These are phyloP conservation scores for Globisporangium irregulare DNA, from an alignment of 352 stramenopile species.

Conservation along the genomic window DNA sequence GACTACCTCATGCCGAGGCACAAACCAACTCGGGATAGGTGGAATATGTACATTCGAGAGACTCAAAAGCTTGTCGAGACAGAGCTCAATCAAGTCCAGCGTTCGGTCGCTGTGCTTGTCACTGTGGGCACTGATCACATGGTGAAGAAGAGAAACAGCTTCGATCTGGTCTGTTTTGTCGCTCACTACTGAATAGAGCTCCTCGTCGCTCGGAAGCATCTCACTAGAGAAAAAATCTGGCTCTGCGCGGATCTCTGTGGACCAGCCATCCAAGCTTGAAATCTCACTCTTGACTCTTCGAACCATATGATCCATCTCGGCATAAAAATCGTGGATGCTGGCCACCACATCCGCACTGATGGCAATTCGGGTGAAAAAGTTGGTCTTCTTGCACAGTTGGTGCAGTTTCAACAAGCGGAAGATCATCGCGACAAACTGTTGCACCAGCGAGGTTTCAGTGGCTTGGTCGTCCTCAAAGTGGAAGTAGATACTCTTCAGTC, in stretches of 20 bases:
- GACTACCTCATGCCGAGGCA: constrained; percentile 80
- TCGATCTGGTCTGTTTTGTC: not conserved
- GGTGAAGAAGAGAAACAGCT: constrained; percentile 4
- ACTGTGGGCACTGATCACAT: constrained; percentile 9
- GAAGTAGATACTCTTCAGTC: not conserved
- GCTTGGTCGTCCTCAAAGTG: constrained; percentile 1
- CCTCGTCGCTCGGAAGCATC: constrained; percentile 1
- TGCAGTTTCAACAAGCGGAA: constrained; percentile 8
- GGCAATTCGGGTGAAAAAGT: constrained; percentile 5
- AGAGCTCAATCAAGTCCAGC: constrained; percentile 7
- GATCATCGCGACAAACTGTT: constrained; percentile 7
- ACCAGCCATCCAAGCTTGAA: not conserved
- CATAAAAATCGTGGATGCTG: constrained; percentile 12
- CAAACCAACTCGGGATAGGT: constrained; percentile 31
- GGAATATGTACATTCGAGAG: not conserved
- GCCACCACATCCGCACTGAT: not conserved
- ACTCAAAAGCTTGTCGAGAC: constrained; percentile 5
- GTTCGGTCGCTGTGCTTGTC: constrained; percentile 11
- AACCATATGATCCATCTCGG: constrained; percentile 11
- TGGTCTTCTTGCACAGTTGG: constrained; percentile 2
- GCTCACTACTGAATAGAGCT: not conserved
- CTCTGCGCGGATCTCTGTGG: not conserved
- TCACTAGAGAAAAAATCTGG: not conserved
- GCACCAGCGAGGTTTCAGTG: not conserved
- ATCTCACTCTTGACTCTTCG: not conserved